Percentiles rank a stretch among this genome's conserved stretches.
phyloP scores from a whole-genome alignment of 352 stramenopile species.

The Phytophthora quininea region DNA sequence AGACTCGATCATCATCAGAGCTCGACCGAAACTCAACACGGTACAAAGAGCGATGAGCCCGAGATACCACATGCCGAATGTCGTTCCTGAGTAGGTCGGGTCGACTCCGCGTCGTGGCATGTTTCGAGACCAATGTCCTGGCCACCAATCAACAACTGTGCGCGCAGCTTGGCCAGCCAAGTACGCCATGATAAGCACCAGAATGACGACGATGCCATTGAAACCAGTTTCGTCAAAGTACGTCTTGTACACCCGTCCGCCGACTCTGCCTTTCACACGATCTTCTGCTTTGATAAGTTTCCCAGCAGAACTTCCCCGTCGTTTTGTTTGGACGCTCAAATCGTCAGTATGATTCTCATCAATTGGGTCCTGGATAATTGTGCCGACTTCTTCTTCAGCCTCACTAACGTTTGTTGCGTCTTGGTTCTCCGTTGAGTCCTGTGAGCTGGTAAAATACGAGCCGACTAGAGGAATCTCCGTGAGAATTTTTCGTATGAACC shows the following conservation, averaged over 20 bases:
- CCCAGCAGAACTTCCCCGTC: background rate
- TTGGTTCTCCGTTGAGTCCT: conserved; percentile 1
- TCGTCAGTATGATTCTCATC: background rate
- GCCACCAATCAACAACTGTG: conserved; percentile 43
- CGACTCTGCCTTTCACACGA: conserved; percentile 34
- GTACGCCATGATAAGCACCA: conserved; percentile 16
- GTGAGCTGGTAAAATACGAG: background rate
- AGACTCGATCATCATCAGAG: conserved; percentile 33
- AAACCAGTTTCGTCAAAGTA: conserved; percentile 42
- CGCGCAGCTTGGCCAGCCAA: conserved; percentile 24
- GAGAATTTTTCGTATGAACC: conserved; percentile 76
- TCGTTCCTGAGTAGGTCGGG: conserved; percentile 42
- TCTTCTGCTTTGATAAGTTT: conserved; percentile 34
- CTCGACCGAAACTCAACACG: conserved; percentile 22
- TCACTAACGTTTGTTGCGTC: background rate
- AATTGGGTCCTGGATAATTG: background rate
- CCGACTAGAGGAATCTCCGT: conserved; percentile 34
- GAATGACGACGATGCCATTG: conserved; percentile 21
- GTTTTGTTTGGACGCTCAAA: background rate
- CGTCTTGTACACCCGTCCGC: conserved; percentile 21
- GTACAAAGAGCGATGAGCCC: conserved; percentile 33
- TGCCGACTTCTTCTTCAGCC: background rate
- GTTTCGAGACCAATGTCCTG: conserved; percentile 40
- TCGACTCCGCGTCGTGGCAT: conserved; percentile 32
- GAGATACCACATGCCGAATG: conserved; percentile 43